Evolutionary conservation across 2,329 filamentous ascomycete species (phyloP), one percentile per base, ranked within the genome.

Genomic region (Aspergillus phoenicis): DNA sequence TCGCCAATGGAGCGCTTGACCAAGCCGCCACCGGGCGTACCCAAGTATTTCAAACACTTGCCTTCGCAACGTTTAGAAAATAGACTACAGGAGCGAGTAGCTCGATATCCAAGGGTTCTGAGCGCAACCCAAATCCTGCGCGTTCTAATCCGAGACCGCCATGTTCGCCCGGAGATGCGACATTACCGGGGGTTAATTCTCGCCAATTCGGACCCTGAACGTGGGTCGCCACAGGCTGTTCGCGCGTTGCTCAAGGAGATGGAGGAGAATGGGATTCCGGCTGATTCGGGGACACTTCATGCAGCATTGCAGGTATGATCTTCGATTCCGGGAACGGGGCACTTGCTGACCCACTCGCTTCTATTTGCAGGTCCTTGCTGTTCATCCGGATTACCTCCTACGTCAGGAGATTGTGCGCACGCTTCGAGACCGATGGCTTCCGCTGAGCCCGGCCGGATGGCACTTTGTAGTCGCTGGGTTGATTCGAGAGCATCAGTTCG

Each of bases 341-440:
- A 8, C 15, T 20, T 24, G 39, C 43, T 59, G 45, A 45, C 20
- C 10, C 15, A 36, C 5, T 20, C 48, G 10, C 26, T 47, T 51
- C 52, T 43, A 28, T 20, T 3, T 15, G 5, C 64, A 90, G 82
- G 89, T 85, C 5, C 81, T 97, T 24, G 86, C 91, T 0, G 85
- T 95, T 8, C 95, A 98, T 73, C 91, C 94, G 0, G 91, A 98
- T 75, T 94, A 96, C 68, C 67, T 92, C 5, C 79, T 95, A 24
- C 87, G 93, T 38, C 84, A 85, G 57, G 83, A 88, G 38, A 83
- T 97, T 3, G 79, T 97, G 41, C 79, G 85, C 58, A 87, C 89
- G 59, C 69, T 82, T 51, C 86, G 86, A 69, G 82, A 86, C 59
- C 83, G 86, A 64, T 96, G 92, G 90, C 83, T 90, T 56, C 78